phyloP scores from a whole-genome alignment of 116 monocot species.

The Iris pallida region DNA sequence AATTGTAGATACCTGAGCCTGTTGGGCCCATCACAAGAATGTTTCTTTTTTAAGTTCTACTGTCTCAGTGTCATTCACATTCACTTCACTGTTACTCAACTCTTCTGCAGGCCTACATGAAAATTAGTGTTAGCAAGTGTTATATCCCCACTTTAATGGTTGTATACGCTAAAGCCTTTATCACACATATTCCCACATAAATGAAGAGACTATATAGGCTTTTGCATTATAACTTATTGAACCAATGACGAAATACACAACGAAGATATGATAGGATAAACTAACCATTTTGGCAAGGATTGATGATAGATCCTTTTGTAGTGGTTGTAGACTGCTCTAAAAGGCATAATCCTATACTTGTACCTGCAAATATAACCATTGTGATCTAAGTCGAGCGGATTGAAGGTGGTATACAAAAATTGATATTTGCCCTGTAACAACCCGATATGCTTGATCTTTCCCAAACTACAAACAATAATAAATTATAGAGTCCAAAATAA shows the following conservation, averaged over 20 bases:
- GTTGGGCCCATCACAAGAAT: conserved; percentile 87
- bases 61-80: conserved; percentile 39
- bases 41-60: conserved; percentile 93
- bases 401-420: too few species aligned
- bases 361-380: too few species aligned
- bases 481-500: too few species aligned
- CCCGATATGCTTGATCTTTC: too few species aligned
- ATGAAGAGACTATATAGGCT: background rate
- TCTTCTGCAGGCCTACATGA: conserved; percentile 48
- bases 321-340: conserved; percentile 91
- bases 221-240: background rate
- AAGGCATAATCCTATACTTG: too few species aligned
- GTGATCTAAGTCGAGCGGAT: too few species aligned
- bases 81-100: conserved; percentile 26
- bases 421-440: too few species aligned
- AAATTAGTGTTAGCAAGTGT: conserved; percentile 3
- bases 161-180: too few species aligned
- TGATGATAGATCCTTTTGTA: conserved; percentile 85
- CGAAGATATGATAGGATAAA: conserved; percentile 8
- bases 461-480: too few species aligned
- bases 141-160: background rate
- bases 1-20: conserved; percentile 61
- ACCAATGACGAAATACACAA: background rate
- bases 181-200: too few species aligned
- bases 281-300: conserved; percentile 48